Evolutionary conservation across 2,329 filamentous ascomycete species (phyloP).

Genomic region (Eutypella sp.): DNA sequence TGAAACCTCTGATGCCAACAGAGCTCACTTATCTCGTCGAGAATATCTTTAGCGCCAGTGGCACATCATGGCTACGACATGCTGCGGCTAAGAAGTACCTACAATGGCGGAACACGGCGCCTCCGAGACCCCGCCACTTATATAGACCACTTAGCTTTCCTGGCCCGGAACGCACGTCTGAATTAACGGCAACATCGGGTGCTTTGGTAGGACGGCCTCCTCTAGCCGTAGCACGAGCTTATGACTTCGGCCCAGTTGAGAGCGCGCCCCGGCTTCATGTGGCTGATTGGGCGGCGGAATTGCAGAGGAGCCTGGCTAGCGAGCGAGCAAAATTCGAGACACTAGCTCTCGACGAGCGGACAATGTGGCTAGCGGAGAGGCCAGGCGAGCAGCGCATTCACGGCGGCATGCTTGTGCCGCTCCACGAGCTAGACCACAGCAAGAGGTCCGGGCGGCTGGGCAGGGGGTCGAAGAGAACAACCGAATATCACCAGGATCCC

Average conservation of each 20-base stretch:
- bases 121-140: conserved; percentile 26
- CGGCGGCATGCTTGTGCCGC: conserved; percentile 57
- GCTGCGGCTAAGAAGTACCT: conserved; percentile 77
- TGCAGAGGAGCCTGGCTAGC: conserved; percentile 70
- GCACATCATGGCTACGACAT: conserved; percentile 76
- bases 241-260: conserved; percentile 35
- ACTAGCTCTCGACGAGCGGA: conserved; percentile 57
- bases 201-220: conserved; percentile 31
- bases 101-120: conserved; percentile 52
- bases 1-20: conserved; percentile 72
- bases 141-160: conserved; percentile 29
- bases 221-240: conserved; percentile 57
- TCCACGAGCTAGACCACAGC: conserved; percentile 31
- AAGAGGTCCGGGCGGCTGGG: conserved; percentile 22
- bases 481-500: conserved; percentile 59
- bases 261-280: conserved; percentile 52
- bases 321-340: conserved; percentile 67
- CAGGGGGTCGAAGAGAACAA: conserved; percentile 12
- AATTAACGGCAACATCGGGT: conserved; percentile 6
- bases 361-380: conserved; percentile 63
- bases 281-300: conserved; percentile 75
- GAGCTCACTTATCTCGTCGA: conserved; percentile 68
- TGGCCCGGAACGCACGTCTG: conserved; percentile 4
- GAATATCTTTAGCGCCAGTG: conserved; percentile 71
- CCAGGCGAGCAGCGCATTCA: conserved; percentile 63